Base-by-base conservation (phyloP, 495 filamentous ascomycete genomes). In the Aspergillus baeticus region DNA sequence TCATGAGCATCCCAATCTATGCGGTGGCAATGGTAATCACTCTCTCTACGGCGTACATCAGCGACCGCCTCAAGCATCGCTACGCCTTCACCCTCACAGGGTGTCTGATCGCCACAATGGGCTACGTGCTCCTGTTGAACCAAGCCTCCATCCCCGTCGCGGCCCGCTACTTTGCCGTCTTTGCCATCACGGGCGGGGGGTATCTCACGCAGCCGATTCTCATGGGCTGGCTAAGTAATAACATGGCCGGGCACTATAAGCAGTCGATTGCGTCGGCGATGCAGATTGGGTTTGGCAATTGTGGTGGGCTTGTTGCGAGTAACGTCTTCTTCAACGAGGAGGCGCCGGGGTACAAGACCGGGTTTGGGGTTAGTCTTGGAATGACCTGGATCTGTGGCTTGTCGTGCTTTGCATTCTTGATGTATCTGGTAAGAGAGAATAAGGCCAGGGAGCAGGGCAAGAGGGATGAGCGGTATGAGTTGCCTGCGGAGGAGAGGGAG, bases 211-310 rank as follows among this genome's bases (percentile, higher is more conserved):
- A 74, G 43, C 77, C 81, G 0, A 73, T 78, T 7, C 64, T 70
- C 6, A 62, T 84, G 50, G 75, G 72, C 2, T 85, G 82, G 83
- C 67, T 84, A 13, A 71, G 69, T 54, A 79, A 78, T 51, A 82
- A 83, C 52, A 65, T 85, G 59, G 72, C 73, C 1, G 82, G 82
- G 3, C 80, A 84, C 51, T 85, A 80, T 60, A 86, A 86, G 68
- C 79, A 80, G 21, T 72, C 74, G 8, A 71, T 85, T 48, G 72
- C 71, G 2, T 65, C 75, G 2, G 82, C 77, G 2, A 68, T 83
- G 61, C 69, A 81, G 63, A 76, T 84, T 22, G 73, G 74, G 6
- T 63, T 85, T 11, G 82, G 81, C 1, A 84, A 84, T 51, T 61
- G 75, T 10, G 75, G 72, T 14, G 84, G 79, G 13, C 69, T 86